Conservation (phyloP, 177 flowering plant genomes). For the Vitis hybrid region DNA sequence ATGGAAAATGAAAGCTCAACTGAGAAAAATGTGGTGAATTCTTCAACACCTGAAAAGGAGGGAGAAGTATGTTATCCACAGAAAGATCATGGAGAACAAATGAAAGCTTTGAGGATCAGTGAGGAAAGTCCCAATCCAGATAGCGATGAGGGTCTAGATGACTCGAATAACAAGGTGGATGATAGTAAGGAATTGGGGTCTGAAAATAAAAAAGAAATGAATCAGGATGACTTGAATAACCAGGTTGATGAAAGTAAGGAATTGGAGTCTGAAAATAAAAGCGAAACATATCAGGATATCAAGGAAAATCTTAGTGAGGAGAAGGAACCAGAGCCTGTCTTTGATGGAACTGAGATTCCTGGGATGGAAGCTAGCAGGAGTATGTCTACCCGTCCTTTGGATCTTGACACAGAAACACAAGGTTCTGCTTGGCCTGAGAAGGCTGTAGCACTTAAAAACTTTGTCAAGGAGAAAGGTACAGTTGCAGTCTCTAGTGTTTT, state of each 20-base stretch:
- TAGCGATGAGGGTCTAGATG: slow-evolving; percentile 7
- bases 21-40: slow-evolving; percentile 12
- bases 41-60: slow-evolving; percentile 24
- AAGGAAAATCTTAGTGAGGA: slow-evolving; percentile 38
- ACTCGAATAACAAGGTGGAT: slow-evolving; percentile 10
- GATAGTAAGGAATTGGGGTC: slow-evolving; percentile 12
- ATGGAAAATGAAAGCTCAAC: slow-evolving; percentile 31
- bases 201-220: slow-evolving; percentile 7
- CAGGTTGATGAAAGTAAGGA: slow-evolving; percentile 14
- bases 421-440: slow-evolving; percentile 66
- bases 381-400: slow-evolving; percentile 35
- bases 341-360: slow-evolving; percentile 71
- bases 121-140: slow-evolving; percentile 16
- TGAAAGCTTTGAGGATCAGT: slow-evolving; percentile 15
- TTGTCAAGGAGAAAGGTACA: slow-evolving; percentile 58
- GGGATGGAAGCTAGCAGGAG: slow-evolving; percentile 43
- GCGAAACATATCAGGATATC: slow-evolving; percentile 14
- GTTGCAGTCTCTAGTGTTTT: slow-evolving; percentile 59
- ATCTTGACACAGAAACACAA: slow-evolving; percentile 37
- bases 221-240: slow-evolving; percentile 12
- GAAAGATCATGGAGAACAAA: slow-evolving; percentile 20
- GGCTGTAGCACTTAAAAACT: slow-evolving; percentile 56
- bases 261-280: slow-evolving; percentile 26
- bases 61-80: slow-evolving; percentile 11
- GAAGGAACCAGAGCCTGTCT: slow-evolving; percentile 49